phyloP scores from a whole-genome alignment of 345 rosid species.

The Punica granatum region DNA sequence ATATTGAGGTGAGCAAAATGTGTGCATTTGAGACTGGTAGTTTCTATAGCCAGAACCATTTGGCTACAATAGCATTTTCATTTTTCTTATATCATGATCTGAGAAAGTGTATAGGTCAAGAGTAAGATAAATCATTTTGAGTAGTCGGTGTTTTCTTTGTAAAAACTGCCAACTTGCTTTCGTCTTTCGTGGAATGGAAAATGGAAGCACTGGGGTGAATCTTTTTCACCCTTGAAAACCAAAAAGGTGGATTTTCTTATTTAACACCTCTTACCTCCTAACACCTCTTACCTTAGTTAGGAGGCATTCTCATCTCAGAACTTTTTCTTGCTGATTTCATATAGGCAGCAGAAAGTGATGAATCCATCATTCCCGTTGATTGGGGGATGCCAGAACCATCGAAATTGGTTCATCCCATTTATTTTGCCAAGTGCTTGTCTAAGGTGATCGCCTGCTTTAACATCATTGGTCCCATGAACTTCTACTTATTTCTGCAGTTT shows the following conservation, averaged over 20 bases:
- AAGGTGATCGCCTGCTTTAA: conserved; percentile 41
- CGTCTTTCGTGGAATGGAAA: background rate
- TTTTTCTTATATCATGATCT: background rate
- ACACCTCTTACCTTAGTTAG: background rate
- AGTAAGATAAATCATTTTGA: background rate
- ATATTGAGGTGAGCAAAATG: conserved; percentile 50
- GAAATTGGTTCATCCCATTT: conserved; percentile 64
- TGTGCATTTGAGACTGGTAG: background rate
- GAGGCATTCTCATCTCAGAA: background rate
- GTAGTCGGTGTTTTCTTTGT: too few species aligned
- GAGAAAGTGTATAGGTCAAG: background rate
- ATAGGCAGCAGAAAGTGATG: conserved; percentile 68
- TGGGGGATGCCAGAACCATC: conserved; percentile 90
- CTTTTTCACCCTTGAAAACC: background rate
- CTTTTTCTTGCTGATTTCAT: conserved; percentile 6
- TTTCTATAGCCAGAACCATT: conserved; percentile 8
- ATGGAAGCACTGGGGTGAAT: background rate
- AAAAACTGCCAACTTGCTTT: too few species aligned
- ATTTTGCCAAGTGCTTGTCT: conserved; percentile 79
- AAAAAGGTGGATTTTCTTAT: background rate
- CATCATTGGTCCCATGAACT: background rate
- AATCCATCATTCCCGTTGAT: conserved; percentile 50
- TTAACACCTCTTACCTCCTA: too few species aligned
- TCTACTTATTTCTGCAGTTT: background rate
- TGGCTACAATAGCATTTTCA: background rate